Conservation (phyloP, 1,284 basidiomycete genomes). For the Exobasidium rhododendri region DNA sequence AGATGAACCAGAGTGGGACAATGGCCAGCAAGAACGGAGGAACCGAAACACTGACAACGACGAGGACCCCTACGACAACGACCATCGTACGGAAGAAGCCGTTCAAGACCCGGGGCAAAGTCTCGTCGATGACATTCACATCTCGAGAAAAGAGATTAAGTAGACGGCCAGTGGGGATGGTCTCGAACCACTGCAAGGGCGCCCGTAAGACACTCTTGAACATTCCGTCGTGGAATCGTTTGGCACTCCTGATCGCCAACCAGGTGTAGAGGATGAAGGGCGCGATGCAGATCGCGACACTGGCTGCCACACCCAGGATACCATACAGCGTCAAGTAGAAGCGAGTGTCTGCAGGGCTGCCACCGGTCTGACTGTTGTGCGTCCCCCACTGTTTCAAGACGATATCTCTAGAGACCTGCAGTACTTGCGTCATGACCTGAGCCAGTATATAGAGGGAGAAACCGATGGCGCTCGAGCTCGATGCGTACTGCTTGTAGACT, state of each 20-base stretch:
- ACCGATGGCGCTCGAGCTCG: conserved; percentile 36
- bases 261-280: conserved; percentile 50
- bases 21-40: conserved; percentile 71
- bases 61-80: conserved; percentile 65
- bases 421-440: conserved; percentile 42
- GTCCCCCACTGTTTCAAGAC: conserved; percentile 53
- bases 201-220: conserved; percentile 42
- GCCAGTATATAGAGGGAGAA: conserved; percentile 40
- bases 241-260: conserved; percentile 45
- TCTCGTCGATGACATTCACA: conserved; percentile 77
- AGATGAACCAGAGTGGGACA: conserved; percentile 45
- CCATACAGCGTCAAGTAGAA: conserved; percentile 50
- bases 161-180: conserved; percentile 62
- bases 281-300: conserved; percentile 44
- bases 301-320: conserved; percentile 38
- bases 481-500: conserved; percentile 48
- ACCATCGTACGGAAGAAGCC: conserved; percentile 41
- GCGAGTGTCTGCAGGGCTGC: conserved; percentile 21
- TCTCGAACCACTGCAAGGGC: conserved; percentile 54
- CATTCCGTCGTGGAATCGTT: conserved; percentile 49
- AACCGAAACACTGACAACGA: conserved; percentile 67
- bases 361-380: conserved; percentile 30
- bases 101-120: conserved; percentile 50
- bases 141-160: conserved; percentile 85
- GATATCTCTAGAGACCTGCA: conserved; percentile 43